Conservation (phyloP, 441 rosid species). For the Gossypium trilobum region DNA sequence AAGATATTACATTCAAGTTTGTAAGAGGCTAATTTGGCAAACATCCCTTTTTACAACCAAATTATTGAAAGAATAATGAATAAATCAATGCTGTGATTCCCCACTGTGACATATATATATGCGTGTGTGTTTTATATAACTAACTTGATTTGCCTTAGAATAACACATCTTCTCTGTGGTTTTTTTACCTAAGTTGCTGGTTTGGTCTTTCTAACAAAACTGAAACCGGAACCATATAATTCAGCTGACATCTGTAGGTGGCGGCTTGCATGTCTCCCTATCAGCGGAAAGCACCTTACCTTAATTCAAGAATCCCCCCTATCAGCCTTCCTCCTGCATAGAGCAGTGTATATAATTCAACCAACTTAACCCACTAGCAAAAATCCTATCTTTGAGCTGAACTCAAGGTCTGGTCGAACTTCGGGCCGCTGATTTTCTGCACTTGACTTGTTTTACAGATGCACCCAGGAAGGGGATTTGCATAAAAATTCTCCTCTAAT, state of each 20-base stretch:
- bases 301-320: slow-evolving; percentile 10
- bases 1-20: slow-evolving; percentile 17
- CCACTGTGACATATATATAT: slow-evolving; percentile 2
- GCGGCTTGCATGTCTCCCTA: slow-evolving; percentile 13
- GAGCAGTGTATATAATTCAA: slow-evolving; percentile 10
- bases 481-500: slow-evolving; percentile 81
- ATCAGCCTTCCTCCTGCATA: neutral
- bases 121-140: slow-evolving; percentile 8
- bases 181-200: slow-evolving; percentile 10
- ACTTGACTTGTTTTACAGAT: slow-evolving; percentile 47
- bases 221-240: slow-evolving; percentile 1
- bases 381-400: slow-evolving; percentile 27
- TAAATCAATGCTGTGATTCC: slow-evolving; percentile 12
- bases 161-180: slow-evolving; percentile 10
- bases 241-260: slow-evolving; percentile 10
- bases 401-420: slow-evolving; percentile 20
- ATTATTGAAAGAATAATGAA: slow-evolving; percentile 21
- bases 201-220: slow-evolving; percentile 16
- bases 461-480: slow-evolving; percentile 85
- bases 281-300: slow-evolving; percentile 3
- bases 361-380: slow-evolving; percentile 13
- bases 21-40: neutral
- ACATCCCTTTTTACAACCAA: slow-evolving; percentile 1
- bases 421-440: slow-evolving; percentile 18
- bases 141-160: slow-evolving; percentile 24